Evolutionary conservation across 2,329 filamentous ascomycete species (phyloP), one percentile per base, ranked within the genome.

Genomic region (Cladophialophora chaetospira): DNA sequence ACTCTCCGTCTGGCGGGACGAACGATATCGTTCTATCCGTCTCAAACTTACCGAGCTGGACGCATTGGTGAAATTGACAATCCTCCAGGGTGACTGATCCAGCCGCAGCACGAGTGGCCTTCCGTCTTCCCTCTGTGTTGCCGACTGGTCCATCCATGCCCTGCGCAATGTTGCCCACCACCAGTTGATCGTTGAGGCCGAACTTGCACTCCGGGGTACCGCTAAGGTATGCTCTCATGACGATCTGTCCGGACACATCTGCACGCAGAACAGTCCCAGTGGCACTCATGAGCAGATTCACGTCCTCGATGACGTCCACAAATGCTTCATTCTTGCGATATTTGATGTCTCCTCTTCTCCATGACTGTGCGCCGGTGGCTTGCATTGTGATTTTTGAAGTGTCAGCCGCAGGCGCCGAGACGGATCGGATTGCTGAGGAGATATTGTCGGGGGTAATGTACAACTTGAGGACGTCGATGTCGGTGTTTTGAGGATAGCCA

Each of bases 311-410:
- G 15, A 99, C 94, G 74, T 99, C 94, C 66, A 99, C 94, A 70
- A 99, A 99, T 28, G 94, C 94, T 75, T 99, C 94, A 77, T 99
- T 99, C 78, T 99, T 99, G 73, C 94, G 89, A 77, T 99, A 99
- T 72, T 96, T 96, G 75, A 99, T 94, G 73, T 97, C 93, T 58
- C 93, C 89, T 70, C 96, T 89, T 67, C 95, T 86, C 94, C 95
- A 99, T 44, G 94, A 97, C 38, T 97, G 82, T 4, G 94, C 94
- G 36, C 95, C 94, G 0, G 94, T 99, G 10, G 94, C 95, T 78
- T 99, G 94, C 92, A 97, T 97, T 23, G 94, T 99, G 74, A 99
- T 99, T 73, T 93, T 94, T 65, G 91, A 93, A 48, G 93, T 97
- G 73, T 99, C 93, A 42, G 69, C 71, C 71, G 74, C 76, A 86